phyloP scores from a whole-genome alignment of 2,329 filamentous ascomycete species.

The Akanthomyces uredinophilus region DNA sequence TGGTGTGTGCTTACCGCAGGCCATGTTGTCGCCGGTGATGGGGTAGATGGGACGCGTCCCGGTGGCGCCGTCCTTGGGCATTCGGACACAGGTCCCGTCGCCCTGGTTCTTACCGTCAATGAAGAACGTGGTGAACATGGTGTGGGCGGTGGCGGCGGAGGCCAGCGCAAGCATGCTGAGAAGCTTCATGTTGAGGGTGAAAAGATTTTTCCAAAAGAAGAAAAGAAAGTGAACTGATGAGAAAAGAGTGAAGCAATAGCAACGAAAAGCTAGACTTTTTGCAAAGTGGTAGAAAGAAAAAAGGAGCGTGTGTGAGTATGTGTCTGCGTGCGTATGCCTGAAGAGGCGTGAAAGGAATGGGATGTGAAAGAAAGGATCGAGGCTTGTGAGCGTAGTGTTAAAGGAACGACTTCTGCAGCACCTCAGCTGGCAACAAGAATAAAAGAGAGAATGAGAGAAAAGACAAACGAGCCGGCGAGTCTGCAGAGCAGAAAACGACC shows the following conservation, averaged over 20 bases:
- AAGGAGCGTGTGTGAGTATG: too few species aligned
- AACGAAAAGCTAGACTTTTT: not conserved
- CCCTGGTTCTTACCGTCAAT: slow-evolving; percentile 60
- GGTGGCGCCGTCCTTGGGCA: slow-evolving; percentile 48
- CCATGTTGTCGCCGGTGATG: slow-evolving; percentile 58
- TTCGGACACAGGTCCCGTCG: slow-evolving; percentile 66
- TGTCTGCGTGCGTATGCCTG: not conserved
- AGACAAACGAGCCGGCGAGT: not conserved
- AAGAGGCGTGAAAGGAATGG: too few species aligned
- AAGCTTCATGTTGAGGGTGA: slow-evolving; percentile 32
- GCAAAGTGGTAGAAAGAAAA: not conserved
- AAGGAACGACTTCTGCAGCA: not conserved
- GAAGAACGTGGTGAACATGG: slow-evolving; percentile 58
- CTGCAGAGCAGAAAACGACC: not conserved
- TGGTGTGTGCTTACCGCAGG: slow-evolving; percentile 53
- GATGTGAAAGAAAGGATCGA: too few species aligned
- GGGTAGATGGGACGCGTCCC: slow-evolving; percentile 54
- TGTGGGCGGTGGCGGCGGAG: slow-evolving; percentile 47
- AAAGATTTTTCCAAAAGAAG: too few species aligned
- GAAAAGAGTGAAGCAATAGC: not conserved
- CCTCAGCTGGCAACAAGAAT: not conserved
- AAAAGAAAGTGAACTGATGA: too few species aligned
- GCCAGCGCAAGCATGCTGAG: slow-evolving; percentile 32
- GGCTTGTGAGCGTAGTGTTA: not conserved
- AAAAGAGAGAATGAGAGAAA: not conserved